These are phyloP conservation scores for Morella rubra DNA, from an alignment of 306 rosid species.

Conservation along the genomic window DNA sequence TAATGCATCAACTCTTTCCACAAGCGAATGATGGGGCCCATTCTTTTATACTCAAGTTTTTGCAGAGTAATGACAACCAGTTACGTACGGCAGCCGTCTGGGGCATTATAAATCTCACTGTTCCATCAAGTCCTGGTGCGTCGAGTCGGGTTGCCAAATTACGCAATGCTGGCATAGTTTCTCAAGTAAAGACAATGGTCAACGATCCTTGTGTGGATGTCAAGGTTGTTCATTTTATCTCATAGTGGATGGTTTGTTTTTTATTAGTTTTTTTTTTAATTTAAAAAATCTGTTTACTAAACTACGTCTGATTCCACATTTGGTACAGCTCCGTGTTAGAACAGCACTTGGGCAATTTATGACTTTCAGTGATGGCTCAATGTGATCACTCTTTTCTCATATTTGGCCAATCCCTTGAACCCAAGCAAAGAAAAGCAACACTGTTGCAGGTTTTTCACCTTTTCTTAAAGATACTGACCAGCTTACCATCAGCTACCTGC, in stretches of 20 bases:
- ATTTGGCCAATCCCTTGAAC: constrained; percentile 11
- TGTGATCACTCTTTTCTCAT: constrained; percentile 22
- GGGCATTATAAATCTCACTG: constrained; percentile 68
- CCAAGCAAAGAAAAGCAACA: constrained; percentile 27
- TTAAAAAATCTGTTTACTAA: constrained; percentile 18
- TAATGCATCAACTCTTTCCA: constrained; percentile 61
- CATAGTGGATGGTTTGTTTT: constrained; percentile 4
- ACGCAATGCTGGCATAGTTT: constrained; percentile 61
- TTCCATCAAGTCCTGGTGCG: constrained; percentile 62
- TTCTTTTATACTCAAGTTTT: constrained; percentile 54
- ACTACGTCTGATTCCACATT: constrained; percentile 18
- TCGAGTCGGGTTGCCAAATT: constrained; percentile 48
- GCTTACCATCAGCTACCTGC: constrained; percentile 36
- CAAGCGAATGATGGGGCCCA: constrained; percentile 43
- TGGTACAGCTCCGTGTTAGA: constrained; percentile 70
- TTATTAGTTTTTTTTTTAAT: background rate
- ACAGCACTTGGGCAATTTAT: constrained; percentile 57
- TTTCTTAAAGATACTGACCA: constrained; percentile 23
- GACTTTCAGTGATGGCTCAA: constrained; percentile 50
- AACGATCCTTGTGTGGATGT: constrained; percentile 75
- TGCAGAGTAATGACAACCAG: constrained; percentile 59
- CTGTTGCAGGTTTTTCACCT: constrained; percentile 30
- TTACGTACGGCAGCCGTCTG: constrained; percentile 67
- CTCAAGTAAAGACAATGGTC: constrained; percentile 71
- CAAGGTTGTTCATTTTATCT: constrained; percentile 48